Evolutionary conservation across 257 asterid species (phyloP), one percentile per base, ranked within the genome.

Genomic region (Solanum microdontum): DNA sequence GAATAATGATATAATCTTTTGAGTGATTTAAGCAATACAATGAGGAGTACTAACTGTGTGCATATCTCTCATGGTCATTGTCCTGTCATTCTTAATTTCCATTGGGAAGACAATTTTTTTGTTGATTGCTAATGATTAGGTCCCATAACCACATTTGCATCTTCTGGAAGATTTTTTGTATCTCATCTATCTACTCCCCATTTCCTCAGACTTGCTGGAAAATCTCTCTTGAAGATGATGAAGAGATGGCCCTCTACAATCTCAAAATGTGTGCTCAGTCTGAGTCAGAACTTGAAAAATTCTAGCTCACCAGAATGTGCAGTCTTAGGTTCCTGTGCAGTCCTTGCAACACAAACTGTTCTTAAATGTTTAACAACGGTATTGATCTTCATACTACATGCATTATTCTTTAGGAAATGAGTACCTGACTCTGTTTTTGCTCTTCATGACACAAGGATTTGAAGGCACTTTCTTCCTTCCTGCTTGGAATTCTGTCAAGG

Each of bases 171-270:
- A 72, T 79, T 33, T 90, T 77, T 69, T 83, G 87, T 86, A 55
- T 84, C 60, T 68, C 73, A 87, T 86, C 84, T 86, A 32, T 87
- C 51, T 70, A 51, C 73, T 84, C 77, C 72, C 75, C 88, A 82
- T 91, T 74, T 88, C 87, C 74, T 82, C 93, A 97, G 99, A 86
- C 94, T 92, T 90, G 98, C 99, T 89, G 93, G 96, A 84, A 96
- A 92, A 90, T 90, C 94, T 85, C 92, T 96, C 90, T 87, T 96
- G 91, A 97, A 93, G 93, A 94, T 95, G 96, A 93, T 96, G 94
- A 96, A 96, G 89, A 93, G 98, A 90, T 97, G 99, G 99, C 99
- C 99, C 34, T 93, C 99, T 88, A 93, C 98, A 86, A 96, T 94
- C 90, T 93, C 99, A 86, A 95, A 93, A 82, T 93, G 93, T 91